Evolutionary conservation across 768 basidiomycete genomes (phyloP), one percentile per base, ranked within the genome.

Genomic region (Hortiboletus campestris): DNA sequence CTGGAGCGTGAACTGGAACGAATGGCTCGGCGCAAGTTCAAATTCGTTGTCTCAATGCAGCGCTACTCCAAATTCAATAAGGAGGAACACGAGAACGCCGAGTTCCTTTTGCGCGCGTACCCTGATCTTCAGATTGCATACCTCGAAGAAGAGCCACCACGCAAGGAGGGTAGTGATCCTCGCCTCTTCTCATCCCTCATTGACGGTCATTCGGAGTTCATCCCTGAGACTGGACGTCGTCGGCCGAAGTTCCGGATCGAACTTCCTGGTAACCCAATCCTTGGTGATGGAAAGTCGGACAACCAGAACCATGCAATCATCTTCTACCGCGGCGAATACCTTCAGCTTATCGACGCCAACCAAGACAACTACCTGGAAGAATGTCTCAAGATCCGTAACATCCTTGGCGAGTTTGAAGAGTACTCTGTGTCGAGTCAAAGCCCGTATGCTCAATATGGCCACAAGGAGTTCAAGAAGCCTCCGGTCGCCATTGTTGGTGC

Each of bases 341-440:
- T 99, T 5, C 97, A 99, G 76, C 91, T 99, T 60, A 98, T 99
- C 71, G 97, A 99, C 63, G 97, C 97, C 72, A 99, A 99, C 71
- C 96, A 99, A 77, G 97, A 99, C 76, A 98, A 99, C 75, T 99
- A 99, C 68, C 86, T 99, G 58, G 97, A 99, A 74, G 97, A 99
- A 71, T 98, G 96, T 78, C 83, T 99, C 67, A 99, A 99, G 82
- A 98, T 99, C 69, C 85, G 97, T 43, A 99, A 98, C 72, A 77
- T 99, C n/a, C 87, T 99, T 35, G 91, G 86, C 53, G 97, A 99
- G 72, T 99, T 99, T 64, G 97, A 98, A 69, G 94, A 98, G 74
- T 96, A 91, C 68, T 71, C 80, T 28, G 82, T 91, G 6, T 89
- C 93, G 22, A 85, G 77, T 57, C 89, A 94, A 75, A 94, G 86